A percentile compares a stretch with the other conserved stretches of the same genome.
Conservation (phyloP, 2,329 filamentous ascomycete species). For the Aschersonia sp. region DNA sequence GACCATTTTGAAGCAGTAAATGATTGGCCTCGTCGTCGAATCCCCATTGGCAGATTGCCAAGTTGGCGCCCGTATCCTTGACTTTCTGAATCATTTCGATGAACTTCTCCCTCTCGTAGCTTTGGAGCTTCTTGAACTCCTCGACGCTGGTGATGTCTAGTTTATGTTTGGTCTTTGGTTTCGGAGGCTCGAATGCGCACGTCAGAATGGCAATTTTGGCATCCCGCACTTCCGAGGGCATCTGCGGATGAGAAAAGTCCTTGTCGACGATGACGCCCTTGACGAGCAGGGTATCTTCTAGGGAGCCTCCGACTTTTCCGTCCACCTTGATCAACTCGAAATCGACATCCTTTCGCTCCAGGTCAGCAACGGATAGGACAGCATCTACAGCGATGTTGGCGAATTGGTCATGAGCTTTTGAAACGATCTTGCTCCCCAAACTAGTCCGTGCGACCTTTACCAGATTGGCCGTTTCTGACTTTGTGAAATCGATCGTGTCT, state of each 20-base stretch:
- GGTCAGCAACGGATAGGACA: constrained; percentile 86
- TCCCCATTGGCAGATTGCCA: constrained; percentile 98
- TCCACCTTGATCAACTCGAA: constrained; percentile 99
- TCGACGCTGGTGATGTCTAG: constrained; percentile 93
- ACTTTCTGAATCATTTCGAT: constrained; percentile 97
- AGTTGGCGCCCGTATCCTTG: constrained; percentile 91
- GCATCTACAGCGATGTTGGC: constrained; percentile 95
- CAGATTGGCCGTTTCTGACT: constrained; percentile 68
- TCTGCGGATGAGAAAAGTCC: constrained; percentile 98
- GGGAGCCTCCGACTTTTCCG: constrained; percentile 85
- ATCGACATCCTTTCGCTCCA: constrained; percentile 93
- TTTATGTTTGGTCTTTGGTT: constrained; percentile 99
- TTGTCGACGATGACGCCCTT: constrained; percentile 99
- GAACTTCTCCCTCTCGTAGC: constrained; percentile 92
- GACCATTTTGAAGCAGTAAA: constrained; percentile 83
- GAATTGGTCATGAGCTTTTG: constrained; percentile 96
- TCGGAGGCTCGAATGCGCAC: constrained; percentile 95
- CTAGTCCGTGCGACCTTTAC: constrained; percentile 92
- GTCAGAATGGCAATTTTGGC: constrained; percentile 97
- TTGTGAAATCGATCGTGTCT: constrained; percentile 76
- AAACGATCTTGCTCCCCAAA: constrained; percentile 97
- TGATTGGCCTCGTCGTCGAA: constrained; percentile 99
- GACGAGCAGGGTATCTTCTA: constrained; percentile 88
- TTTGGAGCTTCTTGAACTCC: constrained; percentile 96
- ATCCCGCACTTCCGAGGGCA: constrained; percentile 89